Percentiles rank a stretch among this genome's conserved stretches.
Conservation (phyloP, 1,284 basidiomycete species). For the Neonothopanus nambi region DNA sequence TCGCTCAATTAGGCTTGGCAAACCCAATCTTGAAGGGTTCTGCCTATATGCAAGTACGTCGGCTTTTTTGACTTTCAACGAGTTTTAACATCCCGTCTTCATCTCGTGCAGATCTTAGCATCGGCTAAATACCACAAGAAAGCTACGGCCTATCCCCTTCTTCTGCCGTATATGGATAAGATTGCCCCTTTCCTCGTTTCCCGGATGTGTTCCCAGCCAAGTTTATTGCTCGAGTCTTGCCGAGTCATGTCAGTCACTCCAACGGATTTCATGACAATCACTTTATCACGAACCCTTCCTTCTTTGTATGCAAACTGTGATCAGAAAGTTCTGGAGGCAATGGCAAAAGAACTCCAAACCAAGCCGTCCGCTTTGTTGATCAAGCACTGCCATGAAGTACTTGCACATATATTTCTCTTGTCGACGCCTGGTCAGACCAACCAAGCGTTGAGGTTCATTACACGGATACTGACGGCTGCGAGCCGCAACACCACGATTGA, state of each 20-base stretch:
- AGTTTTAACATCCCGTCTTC: conserved; percentile 9
- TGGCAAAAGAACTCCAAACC: conserved; percentile 44
- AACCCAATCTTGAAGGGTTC: conserved; percentile 70
- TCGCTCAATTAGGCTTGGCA: conserved; percentile 67
- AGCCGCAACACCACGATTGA: conserved; percentile 43
- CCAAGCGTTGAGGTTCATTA: conserved; percentile 63
- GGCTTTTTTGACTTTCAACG: neutral
- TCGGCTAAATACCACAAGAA: conserved; percentile 63
- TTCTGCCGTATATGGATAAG: conserved; percentile 69
- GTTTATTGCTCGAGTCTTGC: conserved; percentile 61
- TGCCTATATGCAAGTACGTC: conserved; percentile 66
- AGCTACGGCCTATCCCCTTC: conserved; percentile 60
- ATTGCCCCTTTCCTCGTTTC: conserved; percentile 70
- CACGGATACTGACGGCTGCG: conserved; percentile 47
- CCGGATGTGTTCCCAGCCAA: conserved; percentile 59
- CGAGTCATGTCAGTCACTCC: conserved; percentile 57
- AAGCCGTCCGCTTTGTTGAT: conserved; percentile 60
- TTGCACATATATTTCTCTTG: conserved; percentile 73
- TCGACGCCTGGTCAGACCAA: conserved; percentile 52
- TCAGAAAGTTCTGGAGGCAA: conserved; percentile 44
- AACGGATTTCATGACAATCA: conserved; percentile 68
- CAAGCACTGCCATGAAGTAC: conserved; percentile 61
- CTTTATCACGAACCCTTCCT: conserved; percentile 69
- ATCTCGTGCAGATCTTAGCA: conserved; percentile 52
- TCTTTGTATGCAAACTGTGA: conserved; percentile 68